Evolutionary conservation across 2,329 filamentous ascomycete genomes (phyloP).

Genomic region (Cylindrodendrum hubeiense): DNA sequence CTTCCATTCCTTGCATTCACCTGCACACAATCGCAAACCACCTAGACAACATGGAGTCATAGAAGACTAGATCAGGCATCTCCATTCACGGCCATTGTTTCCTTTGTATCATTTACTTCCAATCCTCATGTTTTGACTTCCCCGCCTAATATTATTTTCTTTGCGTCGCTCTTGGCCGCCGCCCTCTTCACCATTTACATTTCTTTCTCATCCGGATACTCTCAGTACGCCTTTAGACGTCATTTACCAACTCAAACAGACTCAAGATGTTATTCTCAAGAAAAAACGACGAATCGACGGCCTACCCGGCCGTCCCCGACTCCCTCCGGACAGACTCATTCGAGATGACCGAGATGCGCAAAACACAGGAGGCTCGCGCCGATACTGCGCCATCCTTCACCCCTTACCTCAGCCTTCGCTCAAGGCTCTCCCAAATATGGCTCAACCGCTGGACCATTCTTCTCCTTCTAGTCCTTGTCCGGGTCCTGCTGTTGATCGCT

Average conservation of each 20-base stretch:
- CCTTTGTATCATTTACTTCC: slow-evolving; percentile 23
- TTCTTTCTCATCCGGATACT: slow-evolving; percentile 18
- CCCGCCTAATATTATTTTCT: slow-evolving; percentile 32
- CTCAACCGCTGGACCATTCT: slow-evolving; percentile 98
- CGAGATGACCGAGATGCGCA: slow-evolving; percentile 50
- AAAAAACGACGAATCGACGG: slow-evolving; percentile 46
- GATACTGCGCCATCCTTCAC: slow-evolving; percentile 79
- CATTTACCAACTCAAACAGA: slow-evolving; percentile 46
- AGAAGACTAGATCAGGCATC: slow-evolving; percentile 38
- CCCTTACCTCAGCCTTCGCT: slow-evolving; percentile 90
- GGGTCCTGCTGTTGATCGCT: slow-evolving; percentile 81
- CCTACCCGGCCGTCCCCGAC: slow-evolving; percentile 53
- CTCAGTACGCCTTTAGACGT: slow-evolving; percentile 26
- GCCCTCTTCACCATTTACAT: slow-evolving; percentile 22
- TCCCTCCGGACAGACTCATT: slow-evolving; percentile 54
- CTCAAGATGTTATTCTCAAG: slow-evolving; percentile 53
- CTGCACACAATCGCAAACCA: slow-evolving; percentile 28
- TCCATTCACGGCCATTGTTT: slow-evolving; percentile 11
- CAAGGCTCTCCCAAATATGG: slow-evolving; percentile 95
- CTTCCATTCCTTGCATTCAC: slow-evolving; percentile 28
- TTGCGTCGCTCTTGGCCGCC: slow-evolving; percentile 12
- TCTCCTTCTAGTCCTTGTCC: slow-evolving; percentile 84
- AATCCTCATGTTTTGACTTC: slow-evolving; percentile 14
- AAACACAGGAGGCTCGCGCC: slow-evolving; percentile 51
- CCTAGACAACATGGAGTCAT: slow-evolving; percentile 42